Conservation (phyloP, 306 rosid species). For the Abrus pulchellus region DNA sequence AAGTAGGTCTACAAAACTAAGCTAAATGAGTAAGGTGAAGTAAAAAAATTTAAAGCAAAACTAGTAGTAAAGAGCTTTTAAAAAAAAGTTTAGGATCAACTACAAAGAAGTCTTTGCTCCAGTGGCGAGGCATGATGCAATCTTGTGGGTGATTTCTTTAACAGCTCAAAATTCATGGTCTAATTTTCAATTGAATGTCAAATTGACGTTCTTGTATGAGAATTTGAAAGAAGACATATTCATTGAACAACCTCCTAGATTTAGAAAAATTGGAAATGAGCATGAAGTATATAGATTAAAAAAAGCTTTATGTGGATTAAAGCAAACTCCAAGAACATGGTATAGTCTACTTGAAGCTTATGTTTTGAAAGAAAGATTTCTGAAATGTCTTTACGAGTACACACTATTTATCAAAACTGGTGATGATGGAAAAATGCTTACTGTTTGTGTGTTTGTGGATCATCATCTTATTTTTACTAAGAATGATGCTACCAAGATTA, state of each 20-base stretch:
- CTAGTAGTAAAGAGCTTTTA: neutral
- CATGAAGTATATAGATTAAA: neutral
- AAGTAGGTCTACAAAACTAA: neutral
- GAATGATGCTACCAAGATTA: neutral
- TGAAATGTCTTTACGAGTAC: too few species aligned
- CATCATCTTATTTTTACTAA: neutral
- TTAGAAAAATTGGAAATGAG: neutral
- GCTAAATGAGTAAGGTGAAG: neutral
- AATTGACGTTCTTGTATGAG: neutral
- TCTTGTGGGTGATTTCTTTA: neutral
- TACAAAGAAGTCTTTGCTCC: neutral
- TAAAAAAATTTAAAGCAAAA: neutral
- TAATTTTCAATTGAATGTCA: neutral
- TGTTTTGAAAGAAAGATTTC: too few species aligned
- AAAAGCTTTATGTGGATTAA: neutral
- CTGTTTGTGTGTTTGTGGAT: neutral
- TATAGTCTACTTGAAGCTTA: too few species aligned
- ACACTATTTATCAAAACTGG: too few species aligned
- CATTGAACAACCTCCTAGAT: too few species aligned
- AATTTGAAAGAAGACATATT: neutral
- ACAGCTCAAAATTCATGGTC: neutral
- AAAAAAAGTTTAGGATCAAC: neutral
- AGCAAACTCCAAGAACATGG: neutral
- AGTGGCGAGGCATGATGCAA: neutral
- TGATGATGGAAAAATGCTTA: neutral